Evolutionary conservation across 1,139 yeast species (phyloP), one percentile per base, ranked within the genome.

Genomic region (Insectozyma bohioensis): DNA sequence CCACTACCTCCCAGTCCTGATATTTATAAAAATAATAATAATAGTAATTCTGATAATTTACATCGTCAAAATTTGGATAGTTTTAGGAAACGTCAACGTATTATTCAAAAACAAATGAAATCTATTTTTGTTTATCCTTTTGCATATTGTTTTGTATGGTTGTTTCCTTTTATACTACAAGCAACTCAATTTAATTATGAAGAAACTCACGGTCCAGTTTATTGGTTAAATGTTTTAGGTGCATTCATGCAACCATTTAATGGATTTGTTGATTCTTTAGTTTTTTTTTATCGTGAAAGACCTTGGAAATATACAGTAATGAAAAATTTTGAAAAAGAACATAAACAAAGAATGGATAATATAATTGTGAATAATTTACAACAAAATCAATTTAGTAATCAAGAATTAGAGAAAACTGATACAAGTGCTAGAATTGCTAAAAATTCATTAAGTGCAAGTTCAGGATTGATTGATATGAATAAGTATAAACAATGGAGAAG

Each of bases 51-150:
- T 32, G 56, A 62, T 10, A 66, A 64, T 21, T 63, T 84, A 36
- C 86, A 81, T 41, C 65, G 69, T 23, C 83, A 81, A 34, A 76
- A 80, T 39, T 67, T 80, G 55, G 68, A 67, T 29, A 72, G 68
- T 42, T 82, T 83, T 59, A 71, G 78, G 41, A 60, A 66, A 36
- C 67, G 92, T 19, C 80, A 86, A 44, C 58, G 70, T 23, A 71
- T 77, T 45, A 85, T 88, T 36, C 80, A 82, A 49, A 80, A 80
- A 39, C 95, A 87, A 57, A 79, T 86, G 73, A 80, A 80, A 45
- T 71, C 84, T 12, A 82, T 88, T 31, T 86, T 88, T 55, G 70
- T 88, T 25, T 88, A 88, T 54, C 97, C 97, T 1, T 63, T 83
- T 25, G 85, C 95, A 1, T 88, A 86, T 54, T 67, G 85, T 36